phyloP scores from a whole-genome alignment of 1,284 basidiomycete species.

The Volvariella volvacea region DNA sequence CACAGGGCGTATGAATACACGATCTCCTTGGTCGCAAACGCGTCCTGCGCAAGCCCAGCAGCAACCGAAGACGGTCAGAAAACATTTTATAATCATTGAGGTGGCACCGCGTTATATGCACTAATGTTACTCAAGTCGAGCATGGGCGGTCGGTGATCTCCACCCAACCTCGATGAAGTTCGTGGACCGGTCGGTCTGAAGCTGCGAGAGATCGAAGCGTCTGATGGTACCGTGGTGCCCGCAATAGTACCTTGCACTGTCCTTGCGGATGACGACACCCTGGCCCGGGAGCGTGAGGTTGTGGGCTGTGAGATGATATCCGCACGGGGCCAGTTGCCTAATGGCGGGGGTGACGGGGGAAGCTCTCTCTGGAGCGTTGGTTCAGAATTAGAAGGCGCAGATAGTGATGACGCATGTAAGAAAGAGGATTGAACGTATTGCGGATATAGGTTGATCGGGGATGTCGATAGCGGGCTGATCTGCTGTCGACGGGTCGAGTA shows the following conservation, averaged over 20 bases:
- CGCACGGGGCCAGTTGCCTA: slow-evolving; percentile 51
- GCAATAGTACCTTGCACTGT: too few species aligned
- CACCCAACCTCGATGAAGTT: background rate
- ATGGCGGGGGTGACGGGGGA: slow-evolving; percentile 34
- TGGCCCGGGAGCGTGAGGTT: slow-evolving; percentile 8
- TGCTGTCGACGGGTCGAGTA: background rate
- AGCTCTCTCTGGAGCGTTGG: slow-evolving; percentile 7
- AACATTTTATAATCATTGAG: too few species aligned
- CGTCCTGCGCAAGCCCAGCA: too few species aligned
- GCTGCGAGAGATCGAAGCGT: background rate
- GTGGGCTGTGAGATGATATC: slow-evolving; percentile 35
- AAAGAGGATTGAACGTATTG: slow-evolving; percentile 19
- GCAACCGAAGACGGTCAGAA: too few species aligned
- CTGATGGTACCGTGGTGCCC: too few species aligned
- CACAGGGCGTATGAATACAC: too few species aligned
- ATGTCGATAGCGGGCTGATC: slow-evolving; percentile 4
- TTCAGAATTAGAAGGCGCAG: background rate
- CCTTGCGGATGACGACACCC: too few species aligned
- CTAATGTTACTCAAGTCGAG: background rate
- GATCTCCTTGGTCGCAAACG: too few species aligned
- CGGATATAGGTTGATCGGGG: slow-evolving; percentile 21
- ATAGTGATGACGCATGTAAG: slow-evolving; percentile 3
- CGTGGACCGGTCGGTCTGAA: slow-evolving; percentile 1
- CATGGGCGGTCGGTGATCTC: background rate
- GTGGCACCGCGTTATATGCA: too few species aligned